These are phyloP conservation scores for Berberis thunbergii DNA, from an alignment of 164 flowering plant species.

Conservation along the genomic window DNA sequence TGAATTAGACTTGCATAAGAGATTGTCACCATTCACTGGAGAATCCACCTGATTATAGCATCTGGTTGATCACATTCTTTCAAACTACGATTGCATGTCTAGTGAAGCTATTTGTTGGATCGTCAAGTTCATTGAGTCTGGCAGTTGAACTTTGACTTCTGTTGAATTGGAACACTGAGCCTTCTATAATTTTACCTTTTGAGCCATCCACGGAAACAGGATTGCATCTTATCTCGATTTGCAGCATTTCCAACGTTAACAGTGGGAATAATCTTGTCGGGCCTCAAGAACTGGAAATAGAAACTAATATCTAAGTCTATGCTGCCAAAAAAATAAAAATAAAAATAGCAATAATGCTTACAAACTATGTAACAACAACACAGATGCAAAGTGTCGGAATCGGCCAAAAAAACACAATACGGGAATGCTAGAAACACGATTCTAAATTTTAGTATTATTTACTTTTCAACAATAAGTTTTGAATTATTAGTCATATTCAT, in stretches of 20 bases:
- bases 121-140: not conserved
- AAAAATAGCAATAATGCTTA: not conserved
- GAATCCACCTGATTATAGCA: no score
- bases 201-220: constrained; percentile 50
- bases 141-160: not conserved
- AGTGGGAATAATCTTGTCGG: constrained; percentile 70
- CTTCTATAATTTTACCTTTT: constrained; percentile 9
- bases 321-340: not conserved
- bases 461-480: no score
- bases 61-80: not conserved
- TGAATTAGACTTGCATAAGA: no score
- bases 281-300: constrained; percentile 47
- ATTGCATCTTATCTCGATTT: constrained; percentile 59
- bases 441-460: no score
- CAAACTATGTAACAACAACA: not conserved
- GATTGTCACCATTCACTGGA: no score
- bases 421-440: no score
- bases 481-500: no score
- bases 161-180: not conserved
- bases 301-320: not conserved
- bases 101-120: not conserved
- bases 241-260: constrained; percentile 58
- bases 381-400: no score
- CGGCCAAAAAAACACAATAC: no score
- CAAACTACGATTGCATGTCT: not conserved